Base-by-base conservation (phyloP, 768 basidiomycete genomes). In the Gymnopilus junonius region DNA sequence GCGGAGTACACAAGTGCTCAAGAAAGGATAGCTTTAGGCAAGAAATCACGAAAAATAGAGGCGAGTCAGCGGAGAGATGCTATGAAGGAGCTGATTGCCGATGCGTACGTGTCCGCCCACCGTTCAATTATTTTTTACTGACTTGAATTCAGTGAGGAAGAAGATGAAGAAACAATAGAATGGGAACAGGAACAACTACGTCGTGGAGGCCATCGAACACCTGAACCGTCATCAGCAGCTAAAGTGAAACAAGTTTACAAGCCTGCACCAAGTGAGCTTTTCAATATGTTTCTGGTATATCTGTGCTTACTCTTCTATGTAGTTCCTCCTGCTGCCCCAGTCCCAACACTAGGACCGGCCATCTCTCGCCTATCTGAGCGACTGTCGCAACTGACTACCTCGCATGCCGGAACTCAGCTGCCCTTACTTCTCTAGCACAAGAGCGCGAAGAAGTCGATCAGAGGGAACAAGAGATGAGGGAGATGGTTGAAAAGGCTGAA, bases 1-100 rank as follows among this genome's bases (percentile, higher is more conserved):
- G 90, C 94, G 5, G 93, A 94, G 70, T 95, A 88, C 68, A 95
- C 94, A 1, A 92, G 88, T 67, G 93, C 94, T 0, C 88, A 93
- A 75, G 93, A 94, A 65, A 82, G 94, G 34, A 92, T 95, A 56
- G 91, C 94, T 0, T 75, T 95, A 2, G 92, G 93, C 0, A 95
- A 93, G 72, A 93, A 93, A 69, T 89, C 89, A 0, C 81, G 86
- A 51, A 94, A 93, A 69, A 69, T 78, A 6, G 94, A 93, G 68
- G 88, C 87, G 1, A 77, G 75, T 42, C 89, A 89, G 71, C 83
- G 85, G 21, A 82, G 87, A 67, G 87, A 87, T 62, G 81, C 82
- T 2, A 93, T 93, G 85, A 83, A 87, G 61, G 93, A 93, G 72
- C 79, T 94, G 81, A 94, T 95, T 61, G 85, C 85, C 8, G 92